Base-by-base conservation (phyloP, 257 asterid species). In the Mitragyna speciosa region DNA sequence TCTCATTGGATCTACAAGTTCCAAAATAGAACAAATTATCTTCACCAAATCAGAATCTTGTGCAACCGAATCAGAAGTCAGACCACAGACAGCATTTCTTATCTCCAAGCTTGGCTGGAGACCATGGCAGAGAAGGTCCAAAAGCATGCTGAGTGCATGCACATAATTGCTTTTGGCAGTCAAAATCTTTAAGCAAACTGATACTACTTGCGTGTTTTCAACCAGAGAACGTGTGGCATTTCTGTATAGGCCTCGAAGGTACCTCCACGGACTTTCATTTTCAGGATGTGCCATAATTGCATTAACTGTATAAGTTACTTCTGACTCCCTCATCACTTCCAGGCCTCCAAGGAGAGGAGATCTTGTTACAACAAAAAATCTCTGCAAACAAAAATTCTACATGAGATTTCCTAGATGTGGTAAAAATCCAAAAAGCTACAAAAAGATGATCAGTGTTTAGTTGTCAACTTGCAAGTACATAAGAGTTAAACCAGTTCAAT, bases 181-280 rank as follows among this genome's bases (percentile, higher is more conserved):
- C 80, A 96, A 76, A 73, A 94, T 88, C 26, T 90, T 89, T 85
- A 88, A 51, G 82, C 95, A 90, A 70, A 89, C 90, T 22, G 95
- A 92, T 65, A 87, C 88, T 49, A 92, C 91, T 63, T 86, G 85
- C 73, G 98, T 96, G 77, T 94, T 92, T n/a, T 84, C 70, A 59
- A 81, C 83, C 41, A 91, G 84, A 56, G 89, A 89, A 49, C 79
- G 81, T 36, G 80, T 24, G 36, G 90, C 88, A 61, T 91, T 87
- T 78, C 83, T 88, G 89, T 86, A 82, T 7, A 94, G 91, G n/a
- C 98, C 98, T 0, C 97, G 95, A 30, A 96, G 96, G 84, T 96
- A 96, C 84, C 98, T 91, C 99, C 98, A 96, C 6, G 98, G 91
- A 69, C 99, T 91, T 82, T 92, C 99, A 31, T 94, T 96, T 78